Percentiles rank a stretch among this genome's conserved stretches.
Conservation (phyloP, 768 basidiomycete genomes). For the Dioszegia crocea region DNA sequence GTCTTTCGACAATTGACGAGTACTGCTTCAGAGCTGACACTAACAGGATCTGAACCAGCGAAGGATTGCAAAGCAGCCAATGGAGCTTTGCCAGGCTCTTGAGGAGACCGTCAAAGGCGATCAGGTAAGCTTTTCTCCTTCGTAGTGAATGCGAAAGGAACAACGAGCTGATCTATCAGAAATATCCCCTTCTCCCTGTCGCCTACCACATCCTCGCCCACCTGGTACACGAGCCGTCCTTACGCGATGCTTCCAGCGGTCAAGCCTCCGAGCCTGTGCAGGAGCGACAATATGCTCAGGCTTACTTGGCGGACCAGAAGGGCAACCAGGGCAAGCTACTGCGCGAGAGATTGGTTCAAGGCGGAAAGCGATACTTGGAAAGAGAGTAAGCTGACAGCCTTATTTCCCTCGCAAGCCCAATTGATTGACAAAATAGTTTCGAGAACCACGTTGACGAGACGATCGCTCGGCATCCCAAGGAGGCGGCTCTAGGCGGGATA, state of each 20-base stretch:
- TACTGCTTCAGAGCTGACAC: background rate
- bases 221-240: slow-evolving; percentile 48
- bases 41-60: slow-evolving; percentile 35
- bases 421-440: slow-evolving; percentile 36
- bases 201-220: slow-evolving; percentile 48
- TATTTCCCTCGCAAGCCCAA: background rate
- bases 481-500: slow-evolving; percentile 84
- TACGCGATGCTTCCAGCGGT: slow-evolving; percentile 28
- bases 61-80: slow-evolving; percentile 32
- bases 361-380: slow-evolving; percentile 76
- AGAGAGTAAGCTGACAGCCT: slow-evolving; percentile 57
- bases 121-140: slow-evolving; percentile 15
- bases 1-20: slow-evolving; percentile 46
- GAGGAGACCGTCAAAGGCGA: slow-evolving; percentile 39
- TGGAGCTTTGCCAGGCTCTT: slow-evolving; percentile 40
- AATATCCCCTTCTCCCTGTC: slow-evolving; percentile 45
- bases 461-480: slow-evolving; percentile 71
- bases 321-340: slow-evolving; percentile 64
- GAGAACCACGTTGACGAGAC: slow-evolving; percentile 63
- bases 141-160: background rate
- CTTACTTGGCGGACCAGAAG: slow-evolving; percentile 63
- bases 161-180: slow-evolving; percentile 24
- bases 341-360: slow-evolving; percentile 69
- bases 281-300: slow-evolving; percentile 75
- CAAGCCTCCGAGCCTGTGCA: slow-evolving; percentile 55